A percentile compares a stretch with the other conserved stretches of the same genome.
Evolutionary conservation across 1,139 yeast genomes (phyloP).

Genomic region (Taphrina flavorubra): DNA sequence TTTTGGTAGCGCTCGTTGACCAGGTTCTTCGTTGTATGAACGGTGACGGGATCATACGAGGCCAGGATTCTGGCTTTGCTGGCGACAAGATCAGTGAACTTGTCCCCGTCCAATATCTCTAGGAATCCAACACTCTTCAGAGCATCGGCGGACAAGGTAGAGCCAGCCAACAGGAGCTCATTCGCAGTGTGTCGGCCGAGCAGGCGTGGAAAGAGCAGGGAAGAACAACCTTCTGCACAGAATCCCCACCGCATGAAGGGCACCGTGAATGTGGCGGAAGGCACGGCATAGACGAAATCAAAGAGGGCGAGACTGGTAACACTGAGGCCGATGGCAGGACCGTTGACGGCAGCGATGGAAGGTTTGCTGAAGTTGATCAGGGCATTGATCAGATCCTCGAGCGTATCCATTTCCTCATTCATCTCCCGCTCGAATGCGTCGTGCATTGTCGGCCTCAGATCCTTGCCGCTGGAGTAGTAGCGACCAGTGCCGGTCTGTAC

Average conservation of each 20-base stretch:
- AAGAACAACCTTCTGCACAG: slow-evolving; percentile 34
- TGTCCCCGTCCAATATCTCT: not conserved
- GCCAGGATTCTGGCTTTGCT: slow-evolving; percentile 25
- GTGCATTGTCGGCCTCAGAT: slow-evolving; percentile 25
- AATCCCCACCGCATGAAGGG: slow-evolving; percentile 41
- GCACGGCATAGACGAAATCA: slow-evolving; percentile 57
- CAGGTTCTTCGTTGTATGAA: slow-evolving; percentile 3
- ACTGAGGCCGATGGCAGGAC: slow-evolving; percentile 53
- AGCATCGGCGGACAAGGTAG: slow-evolving; percentile 7
- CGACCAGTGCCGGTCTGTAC: slow-evolving; percentile 33
- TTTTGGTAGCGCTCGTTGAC: slow-evolving; percentile 11
- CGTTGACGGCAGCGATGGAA: slow-evolving; percentile 37
- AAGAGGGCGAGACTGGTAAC: slow-evolving; percentile 53
- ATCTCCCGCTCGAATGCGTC: slow-evolving; percentile 24
- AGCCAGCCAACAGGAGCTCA: slow-evolving; percentile 34
- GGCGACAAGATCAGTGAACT: slow-evolving; percentile 10
- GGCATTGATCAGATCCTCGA: slow-evolving; percentile 24
- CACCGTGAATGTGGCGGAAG: slow-evolving; percentile 51
- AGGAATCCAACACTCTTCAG: slow-evolving; percentile 21
- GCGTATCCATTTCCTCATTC: slow-evolving; percentile 29
- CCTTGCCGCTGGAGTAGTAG: slow-evolving; percentile 36
- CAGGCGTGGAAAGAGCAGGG: slow-evolving; percentile 27
- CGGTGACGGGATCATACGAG: slow-evolving; percentile 19
- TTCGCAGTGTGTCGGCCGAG: slow-evolving; percentile 32
- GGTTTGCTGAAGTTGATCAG: slow-evolving; percentile 34